Percentiles rank a stretch among this genome's conserved stretches.
Evolutionary conservation across 805 yeast genomes (phyloP).

Genomic region (Saccharomycopsis babjevae): DNA sequence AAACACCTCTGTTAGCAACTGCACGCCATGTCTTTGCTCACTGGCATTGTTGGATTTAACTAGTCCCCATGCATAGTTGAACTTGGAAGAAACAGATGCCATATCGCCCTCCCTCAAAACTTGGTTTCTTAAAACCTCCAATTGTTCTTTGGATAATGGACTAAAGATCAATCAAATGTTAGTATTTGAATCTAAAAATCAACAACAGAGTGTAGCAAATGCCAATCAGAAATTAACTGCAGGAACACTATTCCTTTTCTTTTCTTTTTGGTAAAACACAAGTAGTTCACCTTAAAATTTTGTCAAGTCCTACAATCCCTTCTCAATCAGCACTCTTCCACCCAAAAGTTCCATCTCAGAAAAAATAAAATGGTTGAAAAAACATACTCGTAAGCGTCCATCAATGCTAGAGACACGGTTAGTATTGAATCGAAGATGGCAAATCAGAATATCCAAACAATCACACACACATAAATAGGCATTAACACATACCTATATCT

Average conservation of each 20-base stretch:
- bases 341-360: neutral
- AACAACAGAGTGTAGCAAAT: neutral
- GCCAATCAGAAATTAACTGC: neutral
- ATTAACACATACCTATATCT: neutral
- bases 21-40: slow-evolving; percentile 73
- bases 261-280: neutral
- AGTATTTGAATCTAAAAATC: slow-evolving; percentile 12
- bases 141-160: slow-evolving; percentile 64
- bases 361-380: neutral
- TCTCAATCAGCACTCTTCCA: neutral
- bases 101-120: slow-evolving; percentile 72
- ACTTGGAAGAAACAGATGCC: slow-evolving; percentile 73
- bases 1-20: slow-evolving; percentile 57
- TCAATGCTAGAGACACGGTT: slow-evolving; percentile 9
- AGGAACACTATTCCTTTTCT: neutral
- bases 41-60: slow-evolving; percentile 55
- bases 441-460: neutral
- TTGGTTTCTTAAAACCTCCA: slow-evolving; percentile 65
- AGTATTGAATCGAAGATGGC: neutral
- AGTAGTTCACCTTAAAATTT: neutral
- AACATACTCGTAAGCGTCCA: slow-evolving; percentile 14
- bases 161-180: slow-evolving; percentile 21
- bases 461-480: too few relatives aligned
- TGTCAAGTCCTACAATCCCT: neutral
- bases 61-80: slow-evolving; percentile 95